Conservation (phyloP, 768 basidiomycete genomes). For the Boletus speciosus region DNA sequence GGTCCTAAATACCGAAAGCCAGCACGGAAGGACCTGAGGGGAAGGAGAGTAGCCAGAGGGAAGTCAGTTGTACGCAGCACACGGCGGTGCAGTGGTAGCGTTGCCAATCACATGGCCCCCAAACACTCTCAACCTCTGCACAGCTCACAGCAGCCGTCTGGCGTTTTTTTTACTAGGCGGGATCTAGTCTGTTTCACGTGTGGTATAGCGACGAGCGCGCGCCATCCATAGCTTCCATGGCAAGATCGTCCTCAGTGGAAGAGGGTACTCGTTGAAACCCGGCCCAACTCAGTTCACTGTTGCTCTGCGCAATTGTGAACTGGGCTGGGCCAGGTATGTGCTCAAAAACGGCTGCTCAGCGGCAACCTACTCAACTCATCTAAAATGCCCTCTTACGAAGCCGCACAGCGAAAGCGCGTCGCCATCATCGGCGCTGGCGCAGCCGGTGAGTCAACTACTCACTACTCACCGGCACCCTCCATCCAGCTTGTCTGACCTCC, state of each 20-base stretch:
- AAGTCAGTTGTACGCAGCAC: not conserved
- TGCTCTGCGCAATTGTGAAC: not conserved
- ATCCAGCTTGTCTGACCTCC: not conserved
- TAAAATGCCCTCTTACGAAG: not conserved
- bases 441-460: not conserved
- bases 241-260: too few relatives aligned
- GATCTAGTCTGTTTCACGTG: too few relatives aligned
- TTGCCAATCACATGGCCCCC: not conserved
- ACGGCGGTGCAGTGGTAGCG: not conserved
- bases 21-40: slow-evolving; percentile 24
- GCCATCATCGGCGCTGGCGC: not conserved
- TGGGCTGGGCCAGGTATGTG: not conserved
- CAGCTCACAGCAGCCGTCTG: too few relatives aligned
- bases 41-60: not conserved
- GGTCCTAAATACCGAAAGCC: slow-evolving; percentile 15
- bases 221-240: too few relatives aligned
- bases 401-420: not conserved
- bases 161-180: too few relatives aligned
- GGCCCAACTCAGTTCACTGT: not conserved
- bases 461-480: too few relatives aligned
- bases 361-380: not conserved
- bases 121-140: not conserved
- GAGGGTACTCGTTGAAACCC: not conserved
- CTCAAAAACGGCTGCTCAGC: not conserved
- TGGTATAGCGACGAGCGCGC: too few relatives aligned